Evolutionary conservation across 805 yeast species (phyloP).

Genomic region (Hanseniaspora lindneri): DNA sequence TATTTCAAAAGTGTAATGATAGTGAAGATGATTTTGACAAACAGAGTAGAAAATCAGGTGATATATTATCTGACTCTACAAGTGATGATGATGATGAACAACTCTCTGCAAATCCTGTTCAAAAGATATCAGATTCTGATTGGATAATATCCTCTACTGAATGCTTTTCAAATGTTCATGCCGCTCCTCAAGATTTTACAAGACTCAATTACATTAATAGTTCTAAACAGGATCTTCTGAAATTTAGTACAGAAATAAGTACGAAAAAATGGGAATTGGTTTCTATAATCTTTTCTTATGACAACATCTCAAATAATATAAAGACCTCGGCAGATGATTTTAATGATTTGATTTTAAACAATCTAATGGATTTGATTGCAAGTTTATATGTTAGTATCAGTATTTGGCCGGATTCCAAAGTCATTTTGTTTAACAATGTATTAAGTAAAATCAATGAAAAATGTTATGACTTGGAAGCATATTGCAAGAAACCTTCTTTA

Average conservation of each 20-base stretch:
- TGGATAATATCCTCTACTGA: slow-evolving; percentile 14
- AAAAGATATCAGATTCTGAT: slow-evolving; percentile 13
- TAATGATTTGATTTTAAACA: slow-evolving; percentile 7
- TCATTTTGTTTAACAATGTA: slow-evolving; percentile 11
- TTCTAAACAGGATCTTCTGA: slow-evolving; percentile 1
- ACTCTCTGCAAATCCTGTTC: background rate
- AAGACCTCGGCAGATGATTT: slow-evolving; percentile 8
- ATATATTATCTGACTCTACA: slow-evolving; percentile 11
- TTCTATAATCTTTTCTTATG: slow-evolving; percentile 14
- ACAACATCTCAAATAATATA: slow-evolving; percentile 12
- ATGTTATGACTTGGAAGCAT: background rate
- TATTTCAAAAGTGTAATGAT: slow-evolving; percentile 20
- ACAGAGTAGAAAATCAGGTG: background rate
- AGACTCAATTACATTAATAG: slow-evolving; percentile 15
- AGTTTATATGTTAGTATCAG: slow-evolving; percentile 2
- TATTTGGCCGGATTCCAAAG: slow-evolving; percentile 10
- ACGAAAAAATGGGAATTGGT: slow-evolving; percentile 1
- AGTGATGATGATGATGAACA: slow-evolving; percentile 14
- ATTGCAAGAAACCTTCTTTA: background rate
- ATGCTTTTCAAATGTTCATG: slow-evolving; percentile 7
- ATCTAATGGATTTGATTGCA: slow-evolving; percentile 14
- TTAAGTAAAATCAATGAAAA: slow-evolving; percentile 9
- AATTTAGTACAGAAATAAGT: background rate
- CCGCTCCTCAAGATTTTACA: slow-evolving; percentile 7
- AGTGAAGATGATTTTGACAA: background rate